Evolutionary conservation across 2,329 filamentous ascomycete species (phyloP).

Genomic region (Penicillium sp.): DNA sequence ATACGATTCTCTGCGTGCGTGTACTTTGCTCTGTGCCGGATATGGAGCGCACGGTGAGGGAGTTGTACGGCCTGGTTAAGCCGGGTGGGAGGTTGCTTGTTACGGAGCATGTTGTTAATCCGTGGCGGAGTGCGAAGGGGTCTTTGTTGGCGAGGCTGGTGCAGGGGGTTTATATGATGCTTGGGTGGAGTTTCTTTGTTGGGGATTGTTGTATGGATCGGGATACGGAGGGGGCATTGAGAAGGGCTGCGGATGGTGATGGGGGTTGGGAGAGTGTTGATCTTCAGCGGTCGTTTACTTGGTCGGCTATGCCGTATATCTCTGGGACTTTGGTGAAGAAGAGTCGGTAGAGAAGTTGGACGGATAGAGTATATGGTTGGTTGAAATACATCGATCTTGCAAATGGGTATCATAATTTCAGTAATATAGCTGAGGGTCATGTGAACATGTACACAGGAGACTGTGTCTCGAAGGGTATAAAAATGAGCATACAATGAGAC

Average conservation of each 20-base stretch:
- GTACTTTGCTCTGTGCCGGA: conserved; percentile 53
- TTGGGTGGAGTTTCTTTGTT: conserved; percentile 51
- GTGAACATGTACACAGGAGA: not conserved
- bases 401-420: conserved; percentile 18
- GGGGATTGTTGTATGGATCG: conserved; percentile 50
- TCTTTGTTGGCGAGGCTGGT: conserved; percentile 42
- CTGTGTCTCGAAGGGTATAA: not conserved
- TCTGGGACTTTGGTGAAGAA: conserved; percentile 41
- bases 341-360: conserved; percentile 1
- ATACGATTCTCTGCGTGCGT: conserved; percentile 51
- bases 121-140: conserved; percentile 46
- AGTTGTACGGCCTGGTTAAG: conserved; percentile 49
- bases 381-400: not conserved
- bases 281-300: conserved; percentile 40
- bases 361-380: not conserved
- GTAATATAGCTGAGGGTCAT: not conserved
- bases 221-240: conserved; percentile 45
- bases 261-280: conserved; percentile 48
- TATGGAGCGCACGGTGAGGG: conserved; percentile 42
- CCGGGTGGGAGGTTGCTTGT: conserved; percentile 53
- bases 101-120: conserved; percentile 53
- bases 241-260: conserved; percentile 38
- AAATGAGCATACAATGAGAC: not conserved
- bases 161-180: conserved; percentile 44
- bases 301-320: conserved; percentile 39